Base-by-base conservation (phyloP, 306 rosid genomes). In the Vicia sativa region DNA sequence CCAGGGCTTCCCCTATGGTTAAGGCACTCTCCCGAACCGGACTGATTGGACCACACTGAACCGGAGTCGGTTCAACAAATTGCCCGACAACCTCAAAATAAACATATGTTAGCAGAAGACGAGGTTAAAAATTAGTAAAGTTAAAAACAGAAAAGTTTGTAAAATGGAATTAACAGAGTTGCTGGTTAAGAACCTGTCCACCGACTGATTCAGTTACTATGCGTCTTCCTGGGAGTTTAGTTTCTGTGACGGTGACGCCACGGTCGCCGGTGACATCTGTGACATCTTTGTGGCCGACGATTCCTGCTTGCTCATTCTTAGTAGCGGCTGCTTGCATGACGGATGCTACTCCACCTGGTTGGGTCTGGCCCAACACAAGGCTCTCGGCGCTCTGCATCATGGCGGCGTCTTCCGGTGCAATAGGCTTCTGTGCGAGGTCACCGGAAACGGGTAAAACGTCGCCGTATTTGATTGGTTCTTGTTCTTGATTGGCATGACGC, bases 361-460 rank as follows among this genome's bases (percentile, higher is more conserved):
- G 84, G 23, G 92, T 82, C 38, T 77, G 65, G 0, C 98, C 96
- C 3, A 89, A 58, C 42, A 83, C 85, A 48, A 73, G 21, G 39
- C 74, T 49, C 68, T 90, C 96, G 0, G 96, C 96, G 0, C 87
- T 83, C 77, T 90, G 90, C 96, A 92, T 89, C 96, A 84, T 87
- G 67, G 85, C 80, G 0, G 96, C 97, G 11, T 93, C 91, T 42
- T 67, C 81, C 0, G 93, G 97, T 3, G 90, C 79, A 11, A 92
- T 55, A 0, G 86, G 70, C 80, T 82, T 78, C 48, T 82, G 13
- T 0, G 89, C 90, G 1, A 86, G 91, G 6, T 87, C 81, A 0
- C 90, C 91, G 19, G 82, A 77, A 34, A 92, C 84, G 3, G 65
- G 21, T 28, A 86, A 89, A 64, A 86, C 82, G 78, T 86, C 91